phyloP scores from a whole-genome alignment of 345 rosid species.

The Syzygium grande region DNA sequence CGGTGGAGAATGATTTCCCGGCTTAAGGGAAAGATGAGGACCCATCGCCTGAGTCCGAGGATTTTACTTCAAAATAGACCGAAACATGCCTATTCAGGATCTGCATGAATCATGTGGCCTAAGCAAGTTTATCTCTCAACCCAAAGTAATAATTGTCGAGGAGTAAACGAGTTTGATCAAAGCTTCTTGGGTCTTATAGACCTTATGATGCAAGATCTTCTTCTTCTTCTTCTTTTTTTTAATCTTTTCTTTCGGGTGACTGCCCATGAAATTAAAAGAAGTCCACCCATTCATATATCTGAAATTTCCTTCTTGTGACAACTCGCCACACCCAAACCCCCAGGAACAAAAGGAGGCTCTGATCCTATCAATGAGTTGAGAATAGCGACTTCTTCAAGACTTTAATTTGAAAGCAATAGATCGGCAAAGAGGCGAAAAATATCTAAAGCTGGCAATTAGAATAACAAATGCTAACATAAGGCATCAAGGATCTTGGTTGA shows the following conservation, averaged over 20 bases:
- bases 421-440: not conserved
- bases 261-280: not conserved
- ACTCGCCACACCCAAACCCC: not conserved
- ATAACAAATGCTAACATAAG: not conserved
- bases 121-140: not conserved
- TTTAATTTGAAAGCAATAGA: not conserved
- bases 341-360: not conserved
- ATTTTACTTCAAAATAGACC: too few species aligned
- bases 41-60: too few species aligned
- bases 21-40: not conserved
- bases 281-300: not conserved
- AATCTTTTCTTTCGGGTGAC: not conserved
- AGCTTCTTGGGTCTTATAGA: not conserved
- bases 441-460: not conserved
- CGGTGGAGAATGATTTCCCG: not conserved
- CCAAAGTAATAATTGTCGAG: not conserved
- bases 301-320: not conserved
- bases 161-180: not conserved
- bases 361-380: not conserved
- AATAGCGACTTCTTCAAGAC: not conserved
- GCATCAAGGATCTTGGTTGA: not conserved
- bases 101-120: too few species aligned
- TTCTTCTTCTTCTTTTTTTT: not conserved
- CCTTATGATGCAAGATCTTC: not conserved
- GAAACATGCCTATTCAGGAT: too few species aligned